Conservation (phyloP, 345 rosid species). For the Draba incana region DNA sequence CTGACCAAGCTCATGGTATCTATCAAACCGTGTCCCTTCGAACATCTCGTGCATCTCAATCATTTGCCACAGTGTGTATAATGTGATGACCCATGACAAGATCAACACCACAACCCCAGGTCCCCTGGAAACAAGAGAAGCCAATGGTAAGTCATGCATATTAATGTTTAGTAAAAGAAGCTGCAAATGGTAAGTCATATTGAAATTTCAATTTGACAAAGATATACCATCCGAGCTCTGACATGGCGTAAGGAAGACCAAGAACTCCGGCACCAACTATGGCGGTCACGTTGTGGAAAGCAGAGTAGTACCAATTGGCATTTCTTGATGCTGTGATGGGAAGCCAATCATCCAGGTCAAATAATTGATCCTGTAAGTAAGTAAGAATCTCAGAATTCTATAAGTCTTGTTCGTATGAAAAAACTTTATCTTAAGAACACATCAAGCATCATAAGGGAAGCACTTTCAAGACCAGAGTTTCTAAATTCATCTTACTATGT, state of each 20-base stretch:
- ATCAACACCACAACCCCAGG: slow-evolving; percentile 69
- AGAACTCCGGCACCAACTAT: slow-evolving; percentile 70
- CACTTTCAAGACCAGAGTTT: background rate
- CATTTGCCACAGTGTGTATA: slow-evolving; percentile 87
- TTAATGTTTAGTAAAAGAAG: no score
- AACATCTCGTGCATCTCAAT: slow-evolving; percentile 93
- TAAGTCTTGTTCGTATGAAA: background rate
- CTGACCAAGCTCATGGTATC: slow-evolving; percentile 86
- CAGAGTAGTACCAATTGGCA: slow-evolving; percentile 67
- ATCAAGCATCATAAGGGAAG: background rate
- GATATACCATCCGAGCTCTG: slow-evolving; percentile 59
- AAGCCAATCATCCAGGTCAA: slow-evolving; percentile 54
- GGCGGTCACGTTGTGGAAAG: slow-evolving; percentile 70
- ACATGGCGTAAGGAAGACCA: slow-evolving; percentile 64
- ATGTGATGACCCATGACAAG: slow-evolving; percentile 71
- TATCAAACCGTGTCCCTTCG: slow-evolving; percentile 69
- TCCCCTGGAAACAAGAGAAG: slow-evolving; percentile 53
- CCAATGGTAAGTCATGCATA: no score
- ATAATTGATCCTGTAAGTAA: slow-evolving; percentile 14
- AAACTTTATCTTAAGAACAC: background rate
- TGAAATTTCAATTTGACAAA: no score
- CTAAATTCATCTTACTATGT: background rate
- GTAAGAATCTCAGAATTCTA: background rate
- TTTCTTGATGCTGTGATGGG: slow-evolving; percentile 62
- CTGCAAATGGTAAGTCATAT: no score